phyloP scores from a whole-genome alignment of 1,139 yeast genomes.

The Yamadazyma friedrichii region DNA sequence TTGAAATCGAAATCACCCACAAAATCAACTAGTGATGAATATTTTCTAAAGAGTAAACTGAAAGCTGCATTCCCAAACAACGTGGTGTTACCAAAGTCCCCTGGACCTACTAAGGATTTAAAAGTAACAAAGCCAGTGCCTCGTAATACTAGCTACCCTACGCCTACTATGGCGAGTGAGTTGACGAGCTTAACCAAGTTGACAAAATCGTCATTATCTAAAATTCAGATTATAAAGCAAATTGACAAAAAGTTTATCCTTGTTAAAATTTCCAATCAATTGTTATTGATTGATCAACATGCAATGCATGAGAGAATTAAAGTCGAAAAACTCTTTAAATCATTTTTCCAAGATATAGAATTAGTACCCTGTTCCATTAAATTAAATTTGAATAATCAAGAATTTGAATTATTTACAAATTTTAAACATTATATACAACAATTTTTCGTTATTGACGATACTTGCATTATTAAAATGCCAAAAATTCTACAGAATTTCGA shows the following conservation, averaged over 20 bases:
- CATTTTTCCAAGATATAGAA: conserved; percentile 15
- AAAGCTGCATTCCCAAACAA: neutral
- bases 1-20: conserved; percentile 16
- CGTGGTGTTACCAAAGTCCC: neutral
- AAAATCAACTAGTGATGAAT: neutral
- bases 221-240: conserved; percentile 39
- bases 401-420: conserved; percentile 26
- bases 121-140: neutral
- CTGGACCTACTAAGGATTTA: too few species aligned
- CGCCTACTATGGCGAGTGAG: neutral
- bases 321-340: conserved; percentile 45
- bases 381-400: conserved; percentile 20
- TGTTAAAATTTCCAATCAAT: conserved; percentile 20
- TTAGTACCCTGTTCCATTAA: conserved; percentile 11
- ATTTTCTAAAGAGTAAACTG: neutral
- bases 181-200: neutral
- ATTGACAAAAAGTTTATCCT: conserved; percentile 61
- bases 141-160: neutral
- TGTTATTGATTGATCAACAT: conserved; percentile 67
- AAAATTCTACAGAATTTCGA: neutral
- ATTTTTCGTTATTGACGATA: conserved; percentile 1
- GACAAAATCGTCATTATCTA: neutral
- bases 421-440: conserved; percentile 26
- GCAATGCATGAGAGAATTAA: conserved; percentile 73
- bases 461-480: conserved; percentile 2